Evolutionary conservation across 2,329 filamentous ascomycete genomes (phyloP).

Genomic region (Clonostachys chloroleuca): DNA sequence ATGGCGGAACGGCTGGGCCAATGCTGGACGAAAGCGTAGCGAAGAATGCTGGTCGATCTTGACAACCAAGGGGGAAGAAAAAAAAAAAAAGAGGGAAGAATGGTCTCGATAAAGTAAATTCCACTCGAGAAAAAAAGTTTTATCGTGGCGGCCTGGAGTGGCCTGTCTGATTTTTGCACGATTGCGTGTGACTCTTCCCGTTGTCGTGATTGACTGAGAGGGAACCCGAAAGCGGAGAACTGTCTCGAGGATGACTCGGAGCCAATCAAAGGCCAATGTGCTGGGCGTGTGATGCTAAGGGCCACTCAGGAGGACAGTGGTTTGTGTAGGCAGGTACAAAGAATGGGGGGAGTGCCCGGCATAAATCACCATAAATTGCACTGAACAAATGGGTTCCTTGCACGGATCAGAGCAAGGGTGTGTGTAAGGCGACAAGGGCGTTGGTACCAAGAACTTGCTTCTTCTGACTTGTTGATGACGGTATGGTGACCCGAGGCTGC

Average conservation of each 20-base stretch:
- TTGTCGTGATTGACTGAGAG: conserved; percentile 2
- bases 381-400: too few species aligned
- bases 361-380: too few species aligned
- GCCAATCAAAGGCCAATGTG: not conserved
- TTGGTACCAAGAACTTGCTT: too few species aligned
- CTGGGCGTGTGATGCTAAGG: not conserved
- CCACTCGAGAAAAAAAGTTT: not conserved
- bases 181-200: conserved; percentile 2
- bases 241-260: not conserved
- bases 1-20: not conserved
- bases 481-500: too few species aligned
- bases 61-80: not conserved
- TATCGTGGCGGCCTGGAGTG: not conserved
- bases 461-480: too few species aligned
- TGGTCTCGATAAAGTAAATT: too few species aligned
- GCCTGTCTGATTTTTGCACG: not conserved
- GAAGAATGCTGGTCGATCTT: not conserved
- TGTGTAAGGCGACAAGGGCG: too few species aligned
- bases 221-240: conserved; percentile 1
- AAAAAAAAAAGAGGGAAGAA: not conserved
- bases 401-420: too few species aligned
- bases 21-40: not conserved
- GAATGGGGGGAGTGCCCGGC: too few species aligned
- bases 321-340: too few species aligned
- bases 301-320: too few species aligned